Evolutionary conservation across 2,329 filamentous ascomycete species (phyloP).

Genomic region (Tolypocladium pustulatum): DNA sequence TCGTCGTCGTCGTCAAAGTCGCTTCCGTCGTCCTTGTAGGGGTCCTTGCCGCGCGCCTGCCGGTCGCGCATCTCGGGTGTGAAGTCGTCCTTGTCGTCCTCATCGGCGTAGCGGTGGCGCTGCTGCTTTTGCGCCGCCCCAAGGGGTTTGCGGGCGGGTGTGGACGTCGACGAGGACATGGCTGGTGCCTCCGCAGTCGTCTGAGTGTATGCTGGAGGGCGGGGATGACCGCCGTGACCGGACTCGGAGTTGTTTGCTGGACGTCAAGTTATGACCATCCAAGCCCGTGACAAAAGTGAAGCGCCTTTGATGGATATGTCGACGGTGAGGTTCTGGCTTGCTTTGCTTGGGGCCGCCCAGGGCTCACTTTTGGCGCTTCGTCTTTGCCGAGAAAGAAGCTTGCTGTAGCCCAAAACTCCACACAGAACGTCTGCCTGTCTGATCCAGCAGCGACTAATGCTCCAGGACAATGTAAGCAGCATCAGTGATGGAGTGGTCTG

Average conservation of each 20-base stretch:
- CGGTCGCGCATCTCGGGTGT: slow-evolving; percentile 44
- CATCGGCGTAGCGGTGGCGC: not conserved
- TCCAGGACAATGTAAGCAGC: not conserved
- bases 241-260: not conserved
- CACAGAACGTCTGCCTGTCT: not conserved
- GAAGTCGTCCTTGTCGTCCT: slow-evolving; percentile 19
- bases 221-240: too few species aligned
- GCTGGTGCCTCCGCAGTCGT: not conserved
- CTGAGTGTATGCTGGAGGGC: too few species aligned
- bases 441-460: not conserved
- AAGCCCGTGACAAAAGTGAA: not conserved
- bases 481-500: not conserved
- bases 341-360: not conserved
- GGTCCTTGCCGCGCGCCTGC: slow-evolving; percentile 49
- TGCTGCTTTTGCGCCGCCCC: not conserved
- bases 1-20: slow-evolving; percentile 18
- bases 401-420: too few species aligned
- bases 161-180: not conserved
- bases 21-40: slow-evolving; percentile 23
- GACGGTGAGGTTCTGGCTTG: not conserved
- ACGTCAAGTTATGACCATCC: not conserved
- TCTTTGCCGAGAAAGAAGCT: not conserved
- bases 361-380: not conserved
- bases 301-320: not conserved
- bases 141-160: not conserved